Base-by-base conservation (phyloP, 768 basidiomycete genomes). In the Phylloporus arenicola region DNA sequence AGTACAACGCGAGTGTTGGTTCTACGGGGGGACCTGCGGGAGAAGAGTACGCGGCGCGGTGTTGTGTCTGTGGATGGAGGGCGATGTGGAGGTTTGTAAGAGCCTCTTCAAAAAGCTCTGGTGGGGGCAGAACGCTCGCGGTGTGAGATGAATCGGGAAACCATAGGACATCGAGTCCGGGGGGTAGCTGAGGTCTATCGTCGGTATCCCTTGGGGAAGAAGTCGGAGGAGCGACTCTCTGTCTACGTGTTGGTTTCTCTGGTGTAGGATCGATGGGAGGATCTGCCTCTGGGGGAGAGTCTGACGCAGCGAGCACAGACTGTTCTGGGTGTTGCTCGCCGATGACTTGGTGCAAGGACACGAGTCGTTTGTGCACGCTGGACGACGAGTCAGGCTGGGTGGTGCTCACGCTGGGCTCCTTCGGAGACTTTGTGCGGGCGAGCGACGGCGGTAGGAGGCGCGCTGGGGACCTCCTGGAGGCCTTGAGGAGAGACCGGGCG, bases 1-100 rank as follows among this genome's bases (percentile, higher is more conserved):
- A 91, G 65, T 89, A 92, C 5, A 94, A 68, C 0, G 82, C 88
- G n/a, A 94, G 71, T 0, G 88, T 89, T 4, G 92, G 92, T 63
- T 93, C 91, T 27, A 80, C 59, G 0, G 79, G 76, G 24, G 80
- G 72, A 14, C 78, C 80, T 6, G 76, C 62, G 3, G 74, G 66
- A 10, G 84, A 70, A 13, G 80, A 52, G 67, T 83, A 84, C 0
- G 81, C 72, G 12, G 88, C 83, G 17, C 81, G 77, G 55, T 88
- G 81, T 63, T 92, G 90, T 5, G 83, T 85, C 65, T 88, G 82
- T 2, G 91, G 88, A 66, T 90, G 89, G 30, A 92, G 72, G 4
- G 85, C 78, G 52, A 92, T 81, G 51, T 84, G 77, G 7, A 92
- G 64, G 55, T 90, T 88, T 52, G 86, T 80, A 55, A 89, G 70